Base-by-base conservation (phyloP, 2,329 filamentous ascomycete species). In the Penicillium decumbens region DNA sequence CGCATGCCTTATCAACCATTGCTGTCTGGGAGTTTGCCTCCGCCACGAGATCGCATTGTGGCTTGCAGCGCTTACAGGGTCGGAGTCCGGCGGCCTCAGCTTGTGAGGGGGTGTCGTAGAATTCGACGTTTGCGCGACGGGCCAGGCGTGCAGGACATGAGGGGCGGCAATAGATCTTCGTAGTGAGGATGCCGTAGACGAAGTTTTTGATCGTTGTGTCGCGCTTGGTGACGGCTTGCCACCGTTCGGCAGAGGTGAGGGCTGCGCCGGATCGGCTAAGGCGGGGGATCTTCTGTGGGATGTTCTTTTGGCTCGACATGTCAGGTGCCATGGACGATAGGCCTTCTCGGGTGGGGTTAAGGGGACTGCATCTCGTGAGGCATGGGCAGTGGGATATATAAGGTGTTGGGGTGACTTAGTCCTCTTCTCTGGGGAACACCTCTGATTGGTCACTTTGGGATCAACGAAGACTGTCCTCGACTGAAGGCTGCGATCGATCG, bases 71-170 rank as follows among this genome's bases (percentile, higher is more conserved):
- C 64, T 80, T 81, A 66, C 80, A 82, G 0, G 79, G 65, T 32
- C 78, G 70, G 57, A 77, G 82, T 1, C 79, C 79, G 13, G 72
- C 73, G 9, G 65, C 61, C 55, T 75, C 72, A 8, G 79, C 80
- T 49, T 77, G 68, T 2, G 63, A 54, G 0, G 74, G 63, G 1
- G 72, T 75, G 42, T 76, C 71, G 64, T 73, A 79, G 64, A 81
- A 82, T 28, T 70, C 66, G 28, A 88, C 72, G 18, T 79, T 78
- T 9, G 80, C 74, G n/a, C 79, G 73, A 2, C 75, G 72, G 1
- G 79, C 77, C 12, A 88, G 75, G n/a, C 81, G 77, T 3, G 78
- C 76, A 1, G 75, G 71, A 48, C 80, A 82, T 2, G 73, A 77
- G 1, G 79, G 78, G 1, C 78, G 74, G 58, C 80, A 82, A 62